Base-by-base conservation (phyloP, 2,329 filamentous ascomycete genomes). In the Fusarium euwallaceae region DNA sequence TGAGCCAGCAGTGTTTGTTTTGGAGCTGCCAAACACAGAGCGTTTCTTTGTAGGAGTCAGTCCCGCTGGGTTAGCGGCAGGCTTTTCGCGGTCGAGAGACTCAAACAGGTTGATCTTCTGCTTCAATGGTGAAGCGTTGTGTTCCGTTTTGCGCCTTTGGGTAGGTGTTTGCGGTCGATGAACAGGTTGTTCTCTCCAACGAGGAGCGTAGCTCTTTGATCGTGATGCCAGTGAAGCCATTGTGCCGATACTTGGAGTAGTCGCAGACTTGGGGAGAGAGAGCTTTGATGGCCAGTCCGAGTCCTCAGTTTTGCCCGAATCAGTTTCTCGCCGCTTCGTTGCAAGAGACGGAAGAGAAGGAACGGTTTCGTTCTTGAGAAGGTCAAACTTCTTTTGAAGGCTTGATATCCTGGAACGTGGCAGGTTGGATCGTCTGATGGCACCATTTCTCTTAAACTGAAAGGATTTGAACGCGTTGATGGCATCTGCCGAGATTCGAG, bases 51-150 rank as follows among this genome's bases (percentile, higher is more conserved):
- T 22, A 27, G 17, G 14, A 7, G 14, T 14, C 10, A 45, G 11
- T 12, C 4, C 24, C 27, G 22, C 14, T 8, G 0, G 32, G 27
- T 51, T 17, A 11, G 20, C 3, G 12, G 45, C 6, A 20, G 61
- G 29, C 8, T 41, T 58, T 10, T 67, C 67, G 8, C 34, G 67
- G 24, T 71, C 75, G 39, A 82, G 62, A 17, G 76, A 77, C 51
- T 82, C 80, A 59, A 81, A 82, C 10, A 82, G 67, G 4, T 75
- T 71, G 24, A 82, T 82, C 43, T 74, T 80, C n/a, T 82, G 76
- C 55, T 74, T 78, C 53, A 79, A 51, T 6, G 76, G 75, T 9
- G 77, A 77, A n/a, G 59, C n/a, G 1, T 43, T 24, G 29, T 72
- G 71, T 39, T 70, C 58, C 3, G 65, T 68, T 11, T 48, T 63